phyloP scores from a whole-genome alignment of 768 basidiomycete species.

The Lepiota brunneoincarnata region DNA sequence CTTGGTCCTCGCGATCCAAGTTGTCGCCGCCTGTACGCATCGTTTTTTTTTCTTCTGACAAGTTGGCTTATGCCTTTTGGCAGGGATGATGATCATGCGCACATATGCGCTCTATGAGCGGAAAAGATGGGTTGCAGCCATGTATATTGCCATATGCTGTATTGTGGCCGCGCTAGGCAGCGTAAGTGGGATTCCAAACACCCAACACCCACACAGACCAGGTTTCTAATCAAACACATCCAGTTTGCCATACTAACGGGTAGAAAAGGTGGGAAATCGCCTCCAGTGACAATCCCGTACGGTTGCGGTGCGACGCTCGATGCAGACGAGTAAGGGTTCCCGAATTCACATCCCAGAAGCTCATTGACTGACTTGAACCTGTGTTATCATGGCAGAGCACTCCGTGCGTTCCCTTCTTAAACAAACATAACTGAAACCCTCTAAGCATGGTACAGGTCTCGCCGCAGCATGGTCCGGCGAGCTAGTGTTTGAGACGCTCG shows the following conservation, averaged over 20 bases:
- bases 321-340: not conserved
- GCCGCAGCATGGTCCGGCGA: constrained; percentile 36
- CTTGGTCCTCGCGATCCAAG: constrained; percentile 31
- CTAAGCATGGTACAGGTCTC: constrained; percentile 20
- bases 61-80: too few species aligned
- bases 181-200: constrained; percentile 7
- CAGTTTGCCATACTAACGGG: not conserved
- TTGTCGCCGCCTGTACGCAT: constrained; percentile 33
- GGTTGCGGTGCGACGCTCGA: not conserved
- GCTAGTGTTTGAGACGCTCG: constrained; percentile 36
- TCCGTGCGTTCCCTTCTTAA: constrained; percentile 18
- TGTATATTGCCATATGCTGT: constrained; percentile 22
- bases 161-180: constrained; percentile 24
- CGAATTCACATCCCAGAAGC: too few species aligned
- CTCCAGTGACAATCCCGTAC: not conserved
- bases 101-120: constrained; percentile 38
- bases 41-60: not conserved
- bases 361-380: not conserved
- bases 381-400: constrained; percentile 17
- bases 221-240: too few species aligned
- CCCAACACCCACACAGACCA: too few species aligned
- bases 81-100: constrained; percentile 38
- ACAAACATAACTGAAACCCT: not conserved
- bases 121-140: constrained; percentile 21
- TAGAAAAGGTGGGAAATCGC: not conserved